Percentiles rank a stretch among this genome's conserved stretches.
Conservation (phyloP, 2,329 filamentous ascomycete genomes). For the Botrytis fragariae region DNA sequence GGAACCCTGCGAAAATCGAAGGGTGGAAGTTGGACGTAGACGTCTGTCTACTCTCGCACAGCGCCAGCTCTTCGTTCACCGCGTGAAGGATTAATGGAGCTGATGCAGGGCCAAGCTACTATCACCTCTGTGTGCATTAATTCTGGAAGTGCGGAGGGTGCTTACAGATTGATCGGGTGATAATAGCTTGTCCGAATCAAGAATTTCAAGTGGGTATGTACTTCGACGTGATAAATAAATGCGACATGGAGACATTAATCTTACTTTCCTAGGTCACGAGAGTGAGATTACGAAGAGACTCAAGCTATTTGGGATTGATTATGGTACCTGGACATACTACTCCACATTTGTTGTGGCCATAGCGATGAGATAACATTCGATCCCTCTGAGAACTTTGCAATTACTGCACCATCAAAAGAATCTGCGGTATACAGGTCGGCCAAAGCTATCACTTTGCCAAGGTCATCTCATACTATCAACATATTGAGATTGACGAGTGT, state of each 20-base stretch:
- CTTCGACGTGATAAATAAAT: too few species aligned
- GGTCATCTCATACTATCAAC: background rate
- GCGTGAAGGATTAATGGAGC: too few species aligned
- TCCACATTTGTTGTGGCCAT: rapidly evolving
- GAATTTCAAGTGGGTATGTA: too few species aligned
- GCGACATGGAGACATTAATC: too few species aligned
- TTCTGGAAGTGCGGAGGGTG: rapidly evolving
- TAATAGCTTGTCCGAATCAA: too few species aligned
- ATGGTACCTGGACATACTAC: rapidly evolving
- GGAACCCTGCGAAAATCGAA: background rate
- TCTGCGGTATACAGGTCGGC: too few species aligned
- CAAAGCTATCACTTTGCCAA: too few species aligned
- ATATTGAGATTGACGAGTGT: too few species aligned
- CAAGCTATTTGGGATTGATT: rapidly evolving
- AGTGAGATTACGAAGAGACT: background rate
- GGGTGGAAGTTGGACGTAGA: background rate
- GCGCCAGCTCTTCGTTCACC: rapidly evolving
- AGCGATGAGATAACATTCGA: background rate
- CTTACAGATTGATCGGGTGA: too few species aligned
- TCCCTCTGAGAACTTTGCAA: rapidly evolving
- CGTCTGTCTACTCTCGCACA: background rate
- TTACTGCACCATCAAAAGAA: background rate
- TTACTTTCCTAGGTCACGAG: background rate
- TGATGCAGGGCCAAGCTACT: too few species aligned
- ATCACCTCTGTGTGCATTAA: rapidly evolving